phyloP scores from a whole-genome alignment of 345 rosid species.

The Salix arbutifolia region DNA sequence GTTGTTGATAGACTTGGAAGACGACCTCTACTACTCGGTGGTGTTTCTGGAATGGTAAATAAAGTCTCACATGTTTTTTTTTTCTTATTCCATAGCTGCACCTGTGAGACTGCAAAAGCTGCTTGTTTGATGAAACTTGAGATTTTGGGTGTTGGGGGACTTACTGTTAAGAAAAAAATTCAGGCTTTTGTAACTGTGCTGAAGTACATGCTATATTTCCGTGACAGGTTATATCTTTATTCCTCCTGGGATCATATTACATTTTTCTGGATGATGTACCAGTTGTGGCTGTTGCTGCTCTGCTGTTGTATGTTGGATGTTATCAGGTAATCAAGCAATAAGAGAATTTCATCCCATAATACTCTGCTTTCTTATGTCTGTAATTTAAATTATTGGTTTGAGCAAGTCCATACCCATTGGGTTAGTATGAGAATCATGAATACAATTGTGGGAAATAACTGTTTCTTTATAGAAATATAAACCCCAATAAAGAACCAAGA shows the following conservation, averaged over 20 bases:
- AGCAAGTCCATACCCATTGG: neutral
- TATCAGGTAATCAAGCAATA: slow-evolving; percentile 66
- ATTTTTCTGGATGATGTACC: slow-evolving; percentile 65
- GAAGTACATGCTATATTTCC: slow-evolving; percentile 16
- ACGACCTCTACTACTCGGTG: slow-evolving; percentile 83
- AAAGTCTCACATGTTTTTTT: neutral
- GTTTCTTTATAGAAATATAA: no score
- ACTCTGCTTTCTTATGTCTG: neutral
- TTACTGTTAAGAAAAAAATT: neutral
- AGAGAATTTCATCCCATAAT: neutral
- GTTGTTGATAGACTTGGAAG: slow-evolving; percentile 89
- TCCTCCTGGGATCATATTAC: slow-evolving; percentile 89
- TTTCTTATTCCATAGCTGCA: slow-evolving; percentile 1
- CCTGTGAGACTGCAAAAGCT: neutral
- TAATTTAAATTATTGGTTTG: neutral
- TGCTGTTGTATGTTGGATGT: slow-evolving; percentile 89
- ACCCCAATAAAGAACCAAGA: no score
- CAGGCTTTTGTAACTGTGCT: neutral
- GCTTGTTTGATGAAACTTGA: no score
- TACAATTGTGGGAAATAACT: no score
- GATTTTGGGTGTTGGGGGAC: no score
- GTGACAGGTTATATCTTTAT: slow-evolving; percentile 66
- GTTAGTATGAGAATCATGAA: neutral
- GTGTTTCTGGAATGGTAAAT: slow-evolving; percentile 85
- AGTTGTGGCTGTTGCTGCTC: slow-evolving; percentile 64